Evolutionary conservation across 169 alveolate genomes (phyloP).

Genomic region (Plasmodium gaboni): DNA sequence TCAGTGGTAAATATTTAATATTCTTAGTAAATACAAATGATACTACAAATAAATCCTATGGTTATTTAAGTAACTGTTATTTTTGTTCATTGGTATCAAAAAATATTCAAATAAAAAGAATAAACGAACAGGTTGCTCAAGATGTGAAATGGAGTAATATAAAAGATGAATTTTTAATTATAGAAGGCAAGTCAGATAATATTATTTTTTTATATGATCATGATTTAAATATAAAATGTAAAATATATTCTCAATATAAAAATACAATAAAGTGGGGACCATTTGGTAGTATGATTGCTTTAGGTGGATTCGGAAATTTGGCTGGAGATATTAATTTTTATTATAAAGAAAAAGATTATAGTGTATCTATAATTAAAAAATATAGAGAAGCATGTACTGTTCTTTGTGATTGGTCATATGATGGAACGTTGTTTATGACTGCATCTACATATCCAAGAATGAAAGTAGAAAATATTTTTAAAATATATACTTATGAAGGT

Average conservation of each 20-base stretch:
- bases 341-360: slow-evolving; percentile 71
- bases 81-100: slow-evolving; percentile 13
- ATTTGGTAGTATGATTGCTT: slow-evolving; percentile 83
- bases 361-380: slow-evolving; percentile 72
- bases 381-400: slow-evolving; percentile 87
- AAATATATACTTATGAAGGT: slow-evolving; percentile 84
- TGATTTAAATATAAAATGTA: slow-evolving; percentile 68
- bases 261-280: slow-evolving; percentile 87
- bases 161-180: slow-evolving; percentile 79
- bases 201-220: slow-evolving; percentile 79
- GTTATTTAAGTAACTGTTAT: slow-evolving; percentile 61
- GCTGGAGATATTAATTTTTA: slow-evolving; percentile 86
- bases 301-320: slow-evolving; percentile 86
- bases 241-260: slow-evolving; percentile 80
- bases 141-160: slow-evolving; percentile 85
- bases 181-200: slow-evolving; percentile 85
- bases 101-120: slow-evolving; percentile 62
- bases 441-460: slow-evolving; percentile 88
- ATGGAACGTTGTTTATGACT: slow-evolving; percentile 81
- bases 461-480: slow-evolving; percentile 85
- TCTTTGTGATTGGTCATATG: slow-evolving; percentile 85
- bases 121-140: slow-evolving; percentile 80
- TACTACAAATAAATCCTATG: slow-evolving; percentile 48
- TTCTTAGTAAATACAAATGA: slow-evolving; percentile 43
- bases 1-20: slow-evolving; percentile 33